Evolutionary conservation across 352 stramenopile species (phyloP), one percentile per base, ranked within the genome.

Genomic region (Phytophthora cryptogea): DNA sequence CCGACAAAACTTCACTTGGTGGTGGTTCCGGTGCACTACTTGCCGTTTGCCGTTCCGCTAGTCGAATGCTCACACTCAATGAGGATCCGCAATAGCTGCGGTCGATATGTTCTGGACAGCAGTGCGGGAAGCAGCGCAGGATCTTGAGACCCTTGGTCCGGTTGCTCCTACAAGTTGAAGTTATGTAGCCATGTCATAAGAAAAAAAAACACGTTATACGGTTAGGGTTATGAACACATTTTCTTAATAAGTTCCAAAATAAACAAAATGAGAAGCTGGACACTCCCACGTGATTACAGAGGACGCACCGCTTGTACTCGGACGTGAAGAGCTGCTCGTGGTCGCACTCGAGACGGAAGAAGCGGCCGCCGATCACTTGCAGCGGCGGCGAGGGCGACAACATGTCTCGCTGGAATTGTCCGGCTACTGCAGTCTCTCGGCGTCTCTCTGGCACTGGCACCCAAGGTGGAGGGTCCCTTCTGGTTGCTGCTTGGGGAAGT

Each of bases 61-160:
- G 44, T 46, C 50, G 53, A 30, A 90, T 68, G 16, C 59, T 59
- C 13, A 88, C 65, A 30, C 83, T 78, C 20, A 91, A 49, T 9
- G 78, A 80, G 7, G 82, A 65, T 30, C 82, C 82, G 46, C 82
- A 89, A 47, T 91, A 91, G 61, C 82, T 91, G 35, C 82, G 72
- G 42, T 87, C 72, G 28, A 91, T 82, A 51, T 92, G 82, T 36
- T 82, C 65, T 0, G 80, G 80, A 41, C 82, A 92, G 58, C 80
- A 92, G 65, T 92, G 82, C 23, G 80, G 80, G 48, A 92, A 92
- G 60, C 39, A 44, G 14, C 79, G 73, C 10, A 89, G 66, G 48
- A 90, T 89, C 59, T 90, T 89, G 36, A 89, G 67, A 0, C 81
- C 79, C 37, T 89, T 90, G 40, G 81, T 90, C 59, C 80, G 76